These are phyloP conservation scores for Linum usitatissimum DNA, from an alignment of 345 rosid genomes.

Conservation along the genomic window DNA sequence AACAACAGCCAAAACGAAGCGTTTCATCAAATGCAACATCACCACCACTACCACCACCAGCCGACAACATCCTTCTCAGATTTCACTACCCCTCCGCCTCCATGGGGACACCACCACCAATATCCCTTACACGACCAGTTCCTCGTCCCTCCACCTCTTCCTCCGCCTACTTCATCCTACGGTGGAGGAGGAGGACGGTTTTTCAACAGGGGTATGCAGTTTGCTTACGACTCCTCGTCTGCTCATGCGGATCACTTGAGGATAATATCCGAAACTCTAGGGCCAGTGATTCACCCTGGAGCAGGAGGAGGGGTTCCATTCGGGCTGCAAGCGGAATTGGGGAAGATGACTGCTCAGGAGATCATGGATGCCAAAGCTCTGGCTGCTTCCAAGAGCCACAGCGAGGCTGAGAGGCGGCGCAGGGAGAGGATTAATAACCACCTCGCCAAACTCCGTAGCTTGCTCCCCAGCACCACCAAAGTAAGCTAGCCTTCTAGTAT, in stretches of 20 bases:
- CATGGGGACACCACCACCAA: slow-evolving; percentile 43
- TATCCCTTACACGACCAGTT: slow-evolving; percentile 54
- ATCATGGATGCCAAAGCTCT: slow-evolving; percentile 99
- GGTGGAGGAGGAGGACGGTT: slow-evolving; percentile 52
- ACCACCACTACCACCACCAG: slow-evolving; percentile 18
- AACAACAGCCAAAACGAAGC: slow-evolving; percentile 23
- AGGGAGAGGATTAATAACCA: slow-evolving; percentile 96
- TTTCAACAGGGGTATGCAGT: slow-evolving; percentile 55
- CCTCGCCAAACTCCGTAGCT: slow-evolving; percentile 85
- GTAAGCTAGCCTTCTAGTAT: slow-evolving; percentile 35
- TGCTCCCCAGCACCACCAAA: slow-evolving; percentile 92
- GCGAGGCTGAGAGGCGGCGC: slow-evolving; percentile 95
- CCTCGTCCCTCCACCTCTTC: slow-evolving; percentile 51
- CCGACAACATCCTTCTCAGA: slow-evolving; percentile 12
- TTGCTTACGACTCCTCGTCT: slow-evolving; percentile 33
- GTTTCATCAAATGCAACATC: slow-evolving; percentile 28
- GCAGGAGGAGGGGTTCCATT: slow-evolving; percentile 55
- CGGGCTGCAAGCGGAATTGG: slow-evolving; percentile 71
- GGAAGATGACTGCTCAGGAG: slow-evolving; percentile 92
- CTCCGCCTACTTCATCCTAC: slow-evolving; percentile 16
- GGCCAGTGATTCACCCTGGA: slow-evolving; percentile 51
- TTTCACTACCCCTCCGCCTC: slow-evolving; percentile 29
- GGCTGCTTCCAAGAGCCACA: slow-evolving; percentile 95
- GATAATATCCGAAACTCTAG: slow-evolving; percentile 71
- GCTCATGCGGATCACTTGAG: slow-evolving; percentile 43